These are phyloP conservation scores for Trichoderma cornu-damae DNA, from an alignment of 2,329 filamentous ascomycete genomes.

Conservation along the genomic window DNA sequence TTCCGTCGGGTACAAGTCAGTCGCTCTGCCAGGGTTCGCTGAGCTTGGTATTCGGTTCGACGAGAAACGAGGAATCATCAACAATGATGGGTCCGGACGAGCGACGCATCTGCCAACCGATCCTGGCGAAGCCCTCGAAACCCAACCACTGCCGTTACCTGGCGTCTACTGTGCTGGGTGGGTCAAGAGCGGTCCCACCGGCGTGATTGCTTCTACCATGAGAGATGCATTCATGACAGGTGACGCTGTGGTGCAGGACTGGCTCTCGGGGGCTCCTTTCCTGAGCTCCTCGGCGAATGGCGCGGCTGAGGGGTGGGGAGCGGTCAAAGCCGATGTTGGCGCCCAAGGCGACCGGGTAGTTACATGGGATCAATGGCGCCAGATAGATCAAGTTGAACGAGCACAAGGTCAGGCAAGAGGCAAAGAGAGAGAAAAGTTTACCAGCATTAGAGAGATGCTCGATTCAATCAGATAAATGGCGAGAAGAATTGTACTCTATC, in stretches of 20 bases:
- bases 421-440: conserved; percentile 73
- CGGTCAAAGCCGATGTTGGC: conserved; percentile 55
- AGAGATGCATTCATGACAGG: conserved; percentile 86
- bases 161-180: conserved; percentile 92
- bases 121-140: conserved; percentile 28
- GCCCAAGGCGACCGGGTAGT: conserved; percentile 57
- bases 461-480: conserved; percentile 40
- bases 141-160: conserved; percentile 40
- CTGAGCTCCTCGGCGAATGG: conserved; percentile 24
- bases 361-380: conserved; percentile 77
- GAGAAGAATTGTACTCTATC: background rate
- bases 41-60: conserved; percentile 77
- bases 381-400: conserved; percentile 74
- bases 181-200: conserved; percentile 92
- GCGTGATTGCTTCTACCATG: conserved; percentile 95
- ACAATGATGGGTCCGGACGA: conserved; percentile 70
- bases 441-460: conserved; percentile 53
- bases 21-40: conserved; percentile 67
- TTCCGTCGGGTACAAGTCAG: conserved; percentile 90
- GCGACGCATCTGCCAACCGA: conserved; percentile 24
- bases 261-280: conserved; percentile 46
- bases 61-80: conserved; percentile 64
- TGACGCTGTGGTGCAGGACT: conserved; percentile 78
- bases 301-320: conserved; percentile 64
- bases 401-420: conserved; percentile 59